phyloP scores from a whole-genome alignment of 441 rosid genomes.

The Arabidopsis hybrid region DNA sequence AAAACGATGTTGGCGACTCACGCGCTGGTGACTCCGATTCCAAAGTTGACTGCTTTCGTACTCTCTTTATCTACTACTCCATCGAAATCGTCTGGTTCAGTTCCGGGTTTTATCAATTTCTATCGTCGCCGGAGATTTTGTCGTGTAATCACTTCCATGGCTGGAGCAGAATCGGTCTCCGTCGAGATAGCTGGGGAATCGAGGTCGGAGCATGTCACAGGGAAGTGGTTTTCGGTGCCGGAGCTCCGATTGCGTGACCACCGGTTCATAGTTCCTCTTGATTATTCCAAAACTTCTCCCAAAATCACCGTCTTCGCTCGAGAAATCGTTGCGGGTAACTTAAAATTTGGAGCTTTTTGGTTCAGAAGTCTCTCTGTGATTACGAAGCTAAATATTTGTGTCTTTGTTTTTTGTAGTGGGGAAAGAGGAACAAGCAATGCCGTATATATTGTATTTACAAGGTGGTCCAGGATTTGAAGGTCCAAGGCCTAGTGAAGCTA shows the following conservation, averaged over 20 bases:
- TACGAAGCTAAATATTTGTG: not conserved
- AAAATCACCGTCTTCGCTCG: slow-evolving; percentile 82
- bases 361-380: not conserved
- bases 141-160: slow-evolving; percentile 53
- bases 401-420: slow-evolving; percentile 56
- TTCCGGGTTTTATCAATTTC: slow-evolving; percentile 19
- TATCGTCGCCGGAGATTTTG: slow-evolving; percentile 40
- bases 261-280: slow-evolving; percentile 78
- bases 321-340: slow-evolving; percentile 85
- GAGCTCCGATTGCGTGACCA: slow-evolving; percentile 89
- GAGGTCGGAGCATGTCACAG: slow-evolving; percentile 59
- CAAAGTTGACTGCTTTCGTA: slow-evolving; percentile 51
- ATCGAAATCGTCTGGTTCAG: slow-evolving; percentile 31
- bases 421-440: slow-evolving; percentile 78
- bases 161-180: slow-evolving; percentile 35
- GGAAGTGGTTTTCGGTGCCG: slow-evolving; percentile 79
- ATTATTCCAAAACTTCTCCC: slow-evolving; percentile 56
- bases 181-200: slow-evolving; percentile 29
- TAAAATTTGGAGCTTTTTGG: slow-evolving; percentile 4
- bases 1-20: slow-evolving; percentile 38
- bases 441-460: slow-evolving; percentile 79
- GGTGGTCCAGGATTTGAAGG: slow-evolving; percentile 97
- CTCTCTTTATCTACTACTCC: slow-evolving; percentile 34
- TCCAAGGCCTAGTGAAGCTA: slow-evolving; percentile 76
- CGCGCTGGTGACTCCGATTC: slow-evolving; percentile 38